Percentiles rank a stretch among this genome's conserved stretches.
These are phyloP conservation scores for Cladophialophora exuberans DNA, from an alignment of 2,329 filamentous ascomycete genomes.

Conservation along the genomic window DNA sequence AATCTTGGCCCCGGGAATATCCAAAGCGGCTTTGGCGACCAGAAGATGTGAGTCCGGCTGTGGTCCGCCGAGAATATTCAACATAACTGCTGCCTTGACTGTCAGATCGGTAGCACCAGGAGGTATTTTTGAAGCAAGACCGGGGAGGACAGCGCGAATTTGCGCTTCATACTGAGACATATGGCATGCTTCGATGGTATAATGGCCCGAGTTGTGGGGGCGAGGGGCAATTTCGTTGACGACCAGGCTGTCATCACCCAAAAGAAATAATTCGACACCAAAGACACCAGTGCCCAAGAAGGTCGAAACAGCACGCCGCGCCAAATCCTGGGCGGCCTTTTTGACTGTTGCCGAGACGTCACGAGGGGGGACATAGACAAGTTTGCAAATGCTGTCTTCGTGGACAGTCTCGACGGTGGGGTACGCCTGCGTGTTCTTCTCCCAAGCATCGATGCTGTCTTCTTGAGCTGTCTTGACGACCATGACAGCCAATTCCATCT, in stretches of 20 bases:
- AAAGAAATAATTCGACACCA: constrained; percentile 93
- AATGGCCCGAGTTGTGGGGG: constrained; percentile 90
- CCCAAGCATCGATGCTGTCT: constrained; percentile 51
- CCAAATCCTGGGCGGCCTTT: constrained; percentile 72
- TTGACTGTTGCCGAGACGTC: constrained; percentile 65
- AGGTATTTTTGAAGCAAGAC: constrained; percentile 62
- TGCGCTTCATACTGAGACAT: constrained; percentile 93
- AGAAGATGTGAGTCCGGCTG: constrained; percentile 64
- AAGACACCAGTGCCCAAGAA: constrained; percentile 92
- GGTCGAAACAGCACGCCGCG: constrained; percentile 74
- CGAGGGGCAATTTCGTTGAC: constrained; percentile 87
- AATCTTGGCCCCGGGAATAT: constrained; percentile 64
- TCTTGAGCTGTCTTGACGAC: constrained; percentile 83
- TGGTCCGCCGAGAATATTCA: constrained; percentile 61
- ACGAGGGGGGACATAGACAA: constrained; percentile 83
- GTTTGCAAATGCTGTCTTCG: constrained; percentile 92
- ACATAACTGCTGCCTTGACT: constrained; percentile 55
- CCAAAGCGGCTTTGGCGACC: constrained; percentile 60
- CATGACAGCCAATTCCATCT: constrained; percentile 89
- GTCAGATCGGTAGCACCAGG: constrained; percentile 49
- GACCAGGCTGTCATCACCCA: constrained; percentile 70
- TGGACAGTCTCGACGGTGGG: constrained; percentile 94
- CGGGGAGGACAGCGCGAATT: constrained; percentile 73
- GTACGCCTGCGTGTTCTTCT: constrained; percentile 63
- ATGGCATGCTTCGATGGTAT: constrained; percentile 88